Base-by-base conservation (phyloP, 2,329 filamentous ascomycete species). In the Ustilaginoidea virens region DNA sequence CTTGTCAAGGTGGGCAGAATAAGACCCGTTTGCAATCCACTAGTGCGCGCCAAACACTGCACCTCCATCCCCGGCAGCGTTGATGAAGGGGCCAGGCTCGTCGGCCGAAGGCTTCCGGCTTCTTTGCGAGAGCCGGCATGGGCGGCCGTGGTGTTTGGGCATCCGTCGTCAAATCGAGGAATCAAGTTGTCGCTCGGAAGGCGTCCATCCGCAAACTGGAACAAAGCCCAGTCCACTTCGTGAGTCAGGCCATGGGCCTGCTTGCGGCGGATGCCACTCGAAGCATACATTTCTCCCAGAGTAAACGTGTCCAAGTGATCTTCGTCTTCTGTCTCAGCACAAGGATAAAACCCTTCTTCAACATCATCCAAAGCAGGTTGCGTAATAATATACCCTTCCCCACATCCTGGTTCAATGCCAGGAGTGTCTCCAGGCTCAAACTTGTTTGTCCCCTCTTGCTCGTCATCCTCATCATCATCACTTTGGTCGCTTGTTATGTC, bases 201-300 rank as follows among this genome's bases (percentile, higher is more conserved):
- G 1, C 87, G 72, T 8, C 75, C 66, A 4, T 75, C 62, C 8
- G 77, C 61, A 37, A 96, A 81, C 39, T 80, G 73, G 41, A 96
- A 85, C 3, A 96, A 60, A 0, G 86, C 85, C 87, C 87, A 96
- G 51, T 96, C 87, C 25, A 96, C 85, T 51, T 96, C 87, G 48
- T 94, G 87, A 5, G 81, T 62, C 15, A 92, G 58, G 4, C 77
- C 74, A 35, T 78, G 64, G 34, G 71, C 66, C 30, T 76, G 67
- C 29, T 80, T 76, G 17, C 87, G 73, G 4, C 83, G 74, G 33
- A 96, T 79, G 5, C 87, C 87, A 14, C 85, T 93, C 0, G 83
- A 92, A 1, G 87, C 87, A 44, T 92, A 83, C 4, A 96, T 63
- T 43, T 83, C 74, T 3, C 87, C 87, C 1, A 96, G 62, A 10